Evolutionary conservation across 148 eudicot genomes (phyloP).

Genomic region (Camellia granthamiana): DNA sequence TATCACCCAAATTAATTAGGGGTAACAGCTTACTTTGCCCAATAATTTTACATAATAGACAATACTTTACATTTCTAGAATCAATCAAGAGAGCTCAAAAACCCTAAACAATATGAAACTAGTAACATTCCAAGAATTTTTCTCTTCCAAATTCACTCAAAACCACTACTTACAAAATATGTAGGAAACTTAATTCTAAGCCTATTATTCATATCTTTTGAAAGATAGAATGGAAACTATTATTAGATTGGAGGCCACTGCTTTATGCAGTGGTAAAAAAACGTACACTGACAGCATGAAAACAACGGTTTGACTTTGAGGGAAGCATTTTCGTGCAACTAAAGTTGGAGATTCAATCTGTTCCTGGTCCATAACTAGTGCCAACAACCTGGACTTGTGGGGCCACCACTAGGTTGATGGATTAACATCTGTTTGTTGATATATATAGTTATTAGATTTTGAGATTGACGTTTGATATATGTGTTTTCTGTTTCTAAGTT

Average conservation of each 20-base stretch:
- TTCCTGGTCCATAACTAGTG: not conserved
- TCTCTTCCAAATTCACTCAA: too few relatives aligned
- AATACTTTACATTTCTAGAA: too few relatives aligned
- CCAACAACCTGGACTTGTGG: not conserved
- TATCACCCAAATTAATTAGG: too few relatives aligned
- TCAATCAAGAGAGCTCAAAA: too few relatives aligned
- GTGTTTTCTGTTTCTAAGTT: slow-evolving; percentile 11
- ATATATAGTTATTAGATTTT: not conserved
- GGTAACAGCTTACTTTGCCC: too few relatives aligned
- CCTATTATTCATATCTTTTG: not conserved
- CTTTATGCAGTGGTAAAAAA: not conserved
- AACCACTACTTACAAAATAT: too few relatives aligned
- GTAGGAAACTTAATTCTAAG: not conserved
- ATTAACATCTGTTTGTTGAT: not conserved
- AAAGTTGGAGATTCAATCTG: not conserved
- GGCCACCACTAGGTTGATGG: not conserved
- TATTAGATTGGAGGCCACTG: not conserved
- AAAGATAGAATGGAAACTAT: not conserved
- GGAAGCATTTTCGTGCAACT: not conserved
- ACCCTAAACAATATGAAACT: too few relatives aligned
- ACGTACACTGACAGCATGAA: not conserved
- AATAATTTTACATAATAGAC: too few relatives aligned
- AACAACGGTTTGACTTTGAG: not conserved
- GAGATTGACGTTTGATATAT: not conserved
- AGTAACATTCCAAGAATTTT: too few relatives aligned